These are phyloP conservation scores for Neonectria punicea DNA, from an alignment of 2,329 filamentous ascomycete genomes.

Conservation along the genomic window DNA sequence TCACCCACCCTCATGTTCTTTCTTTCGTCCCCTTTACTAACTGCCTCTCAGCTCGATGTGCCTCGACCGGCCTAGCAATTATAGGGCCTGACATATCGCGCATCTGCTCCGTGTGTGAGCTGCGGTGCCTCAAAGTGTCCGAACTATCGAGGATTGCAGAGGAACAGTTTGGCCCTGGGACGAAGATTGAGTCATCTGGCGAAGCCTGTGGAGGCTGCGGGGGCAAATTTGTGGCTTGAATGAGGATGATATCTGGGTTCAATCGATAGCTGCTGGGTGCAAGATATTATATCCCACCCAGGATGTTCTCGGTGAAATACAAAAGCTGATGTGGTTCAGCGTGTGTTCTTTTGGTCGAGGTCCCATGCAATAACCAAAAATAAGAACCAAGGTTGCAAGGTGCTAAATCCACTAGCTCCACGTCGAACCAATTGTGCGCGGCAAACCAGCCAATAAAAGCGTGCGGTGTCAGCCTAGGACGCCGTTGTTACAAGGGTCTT, in stretches of 20 bases:
- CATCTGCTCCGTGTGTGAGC: constrained; percentile 65
- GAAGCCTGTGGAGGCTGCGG: constrained; percentile 54
- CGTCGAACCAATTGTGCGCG: constrained; percentile 11
- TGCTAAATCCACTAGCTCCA: neutral
- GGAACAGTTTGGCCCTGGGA: constrained; percentile 43
- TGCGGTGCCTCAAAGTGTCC: constrained; percentile 59
- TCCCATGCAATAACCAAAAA: neutral
- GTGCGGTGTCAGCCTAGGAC: neutral
- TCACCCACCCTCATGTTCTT: neutral
- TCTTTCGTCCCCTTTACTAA: constrained; percentile 8
- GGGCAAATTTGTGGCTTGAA: constrained; percentile 54
- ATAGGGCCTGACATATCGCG: constrained; percentile 63
- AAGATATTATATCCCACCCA: neutral
- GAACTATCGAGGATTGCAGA: constrained; percentile 52
- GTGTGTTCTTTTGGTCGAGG: neutral
- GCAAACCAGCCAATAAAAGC: constrained; percentile 14
- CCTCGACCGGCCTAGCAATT: constrained; percentile 64
- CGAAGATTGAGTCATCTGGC: constrained; percentile 44
- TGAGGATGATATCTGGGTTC: neutral
- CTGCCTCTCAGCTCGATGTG: constrained; percentile 58
- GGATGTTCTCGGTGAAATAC: neutral
- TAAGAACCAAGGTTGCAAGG: neutral
- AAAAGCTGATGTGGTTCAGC: neutral
- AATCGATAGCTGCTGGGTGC: neutral
- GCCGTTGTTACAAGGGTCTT: neutral